Conservation (phyloP, 257 asterid species). For the Eustoma russellianum region DNA sequence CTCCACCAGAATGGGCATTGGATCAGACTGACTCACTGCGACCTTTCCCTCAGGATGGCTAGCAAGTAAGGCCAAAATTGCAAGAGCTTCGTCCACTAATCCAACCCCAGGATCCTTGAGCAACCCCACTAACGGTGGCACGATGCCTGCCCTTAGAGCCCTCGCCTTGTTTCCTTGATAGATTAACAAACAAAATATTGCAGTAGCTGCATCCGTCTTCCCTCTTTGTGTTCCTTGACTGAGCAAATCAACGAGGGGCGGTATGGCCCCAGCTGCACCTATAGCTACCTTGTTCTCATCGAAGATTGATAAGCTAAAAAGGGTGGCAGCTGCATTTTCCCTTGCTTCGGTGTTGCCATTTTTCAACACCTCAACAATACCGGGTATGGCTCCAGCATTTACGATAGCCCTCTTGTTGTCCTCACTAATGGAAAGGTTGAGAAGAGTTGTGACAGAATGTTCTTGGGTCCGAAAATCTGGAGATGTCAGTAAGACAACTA, state of each 20-base stretch:
- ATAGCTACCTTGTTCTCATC: conserved; percentile 90
- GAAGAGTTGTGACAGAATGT: conserved; percentile 88
- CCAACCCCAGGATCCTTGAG: too few relatives aligned
- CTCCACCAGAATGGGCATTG: too few relatives aligned
- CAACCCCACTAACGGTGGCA: too few relatives aligned
- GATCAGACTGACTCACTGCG: too few relatives aligned
- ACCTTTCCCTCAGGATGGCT: too few relatives aligned
- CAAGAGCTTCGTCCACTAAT: too few relatives aligned
- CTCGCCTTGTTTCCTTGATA: too few relatives aligned
- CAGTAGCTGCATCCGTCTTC: conserved; percentile 93
- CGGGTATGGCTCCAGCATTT: conserved; percentile 81
- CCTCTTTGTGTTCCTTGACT: conserved; percentile 83
- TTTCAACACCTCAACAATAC: conserved; percentile 67
- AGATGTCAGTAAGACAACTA: conserved; percentile 73
- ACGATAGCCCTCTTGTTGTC: conserved; percentile 82
- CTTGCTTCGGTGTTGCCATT: conserved; percentile 78
- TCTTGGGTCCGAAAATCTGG: conserved; percentile 74
- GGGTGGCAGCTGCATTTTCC: conserved; percentile 94
- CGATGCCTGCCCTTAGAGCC: too few relatives aligned
- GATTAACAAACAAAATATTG: conserved; percentile 51
- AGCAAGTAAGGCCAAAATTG: too few relatives aligned
- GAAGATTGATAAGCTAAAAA: conserved; percentile 71
- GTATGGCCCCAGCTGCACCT: conserved; percentile 90
- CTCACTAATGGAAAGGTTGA: conserved; percentile 85
- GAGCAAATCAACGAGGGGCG: conserved; percentile 74